These are phyloP conservation scores for Verticillium isaacii DNA, from an alignment of 2,329 filamentous ascomycete species.

Conservation along the genomic window DNA sequence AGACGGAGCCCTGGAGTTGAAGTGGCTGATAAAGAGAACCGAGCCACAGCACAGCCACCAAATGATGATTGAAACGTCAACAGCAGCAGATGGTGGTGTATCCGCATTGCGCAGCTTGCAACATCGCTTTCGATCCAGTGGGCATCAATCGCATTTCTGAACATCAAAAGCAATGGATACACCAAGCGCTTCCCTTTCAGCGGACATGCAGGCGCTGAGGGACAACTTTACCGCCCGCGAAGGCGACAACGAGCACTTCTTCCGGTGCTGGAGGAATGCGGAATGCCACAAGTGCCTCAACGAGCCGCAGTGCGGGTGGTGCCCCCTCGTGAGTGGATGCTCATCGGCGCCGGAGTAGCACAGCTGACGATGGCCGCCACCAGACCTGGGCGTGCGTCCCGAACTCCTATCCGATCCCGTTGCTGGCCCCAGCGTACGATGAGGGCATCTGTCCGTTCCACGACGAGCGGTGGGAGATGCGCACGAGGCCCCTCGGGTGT, in stretches of 20 bases:
- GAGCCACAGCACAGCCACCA: background rate
- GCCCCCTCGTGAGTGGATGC: slow-evolving; percentile 39
- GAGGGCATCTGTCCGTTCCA: slow-evolving; percentile 49
- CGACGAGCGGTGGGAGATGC: slow-evolving; percentile 33
- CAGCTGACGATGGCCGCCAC: slow-evolving; percentile 2
- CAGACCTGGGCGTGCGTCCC: slow-evolving; percentile 52
- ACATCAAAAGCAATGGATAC: background rate
- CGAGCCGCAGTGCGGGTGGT: slow-evolving; percentile 43
- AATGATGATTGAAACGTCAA: background rate
- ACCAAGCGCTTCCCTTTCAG: background rate
- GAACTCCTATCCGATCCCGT: slow-evolving; percentile 37
- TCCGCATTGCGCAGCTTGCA: background rate
- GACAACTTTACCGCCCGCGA: slow-evolving; percentile 25
- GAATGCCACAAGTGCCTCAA: slow-evolving; percentile 42
- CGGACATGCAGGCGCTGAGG: slow-evolving; percentile 2
- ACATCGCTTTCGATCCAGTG: background rate
- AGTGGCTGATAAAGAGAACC: background rate
- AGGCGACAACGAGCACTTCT: slow-evolving; percentile 32
- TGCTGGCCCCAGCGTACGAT: slow-evolving; percentile 46
- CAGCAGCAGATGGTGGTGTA: background rate
- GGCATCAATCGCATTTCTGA: background rate
- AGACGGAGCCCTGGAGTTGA: background rate
- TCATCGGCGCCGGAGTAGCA: background rate
- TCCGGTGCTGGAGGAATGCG: slow-evolving; percentile 46
- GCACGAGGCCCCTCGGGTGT: slow-evolving; percentile 32